Evolutionary conservation across 495 filamentous ascomycete species (phyloP), one percentile per base, ranked within the genome.

Genomic region (Zalerion maritima): DNA sequence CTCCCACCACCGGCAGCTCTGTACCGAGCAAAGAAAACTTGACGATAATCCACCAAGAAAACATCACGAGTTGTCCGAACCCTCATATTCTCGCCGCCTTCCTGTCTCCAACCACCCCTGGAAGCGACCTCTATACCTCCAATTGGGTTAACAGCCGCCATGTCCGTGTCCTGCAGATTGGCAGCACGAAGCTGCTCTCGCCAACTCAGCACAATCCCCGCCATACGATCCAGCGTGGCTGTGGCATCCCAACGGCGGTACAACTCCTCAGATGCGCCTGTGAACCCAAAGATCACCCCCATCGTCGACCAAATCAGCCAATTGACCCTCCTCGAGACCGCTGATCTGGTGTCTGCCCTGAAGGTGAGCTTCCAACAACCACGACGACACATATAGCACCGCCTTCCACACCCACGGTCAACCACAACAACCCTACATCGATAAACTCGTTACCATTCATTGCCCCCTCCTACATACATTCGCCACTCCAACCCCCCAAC

Each of bases 301-400:
- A 96, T 99, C 44, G 89, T 99, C 35, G 89, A 96, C 57, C 85
- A 96, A 55, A 96, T 99, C 49, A 86, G 85, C 57, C 74, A 84
- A 74, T 79, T 99, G 69, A 99, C 85, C 12, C 65, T 99, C 33
- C 58, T 99, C 45, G 91, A 99, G 67, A 99, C 91, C 5, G 86
- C 91, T 22, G 87, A 94, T 51, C 62, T 99, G 12, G 89, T 99
- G 17, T 69, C 85, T 21, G 80, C 71, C 48, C 60, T 99, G 43
- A 99, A 96, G 77, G 91, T 83, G 45, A 24, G 58, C 53, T 13
- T n/a, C n/a, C n/a, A n/a, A n/a, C n/a, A n/a, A n/a, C n/a, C n/a
- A n/a, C 10, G 27, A 20, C 23, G 8, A 34, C 5, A 21, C 5
- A 7, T 11, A 35, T 13, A 4, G 8, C 8, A 8, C 8, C 21